Evolutionary conservation across 2,329 filamentous ascomycete genomes (phyloP).

Genomic region (Colletotrichum lini): DNA sequence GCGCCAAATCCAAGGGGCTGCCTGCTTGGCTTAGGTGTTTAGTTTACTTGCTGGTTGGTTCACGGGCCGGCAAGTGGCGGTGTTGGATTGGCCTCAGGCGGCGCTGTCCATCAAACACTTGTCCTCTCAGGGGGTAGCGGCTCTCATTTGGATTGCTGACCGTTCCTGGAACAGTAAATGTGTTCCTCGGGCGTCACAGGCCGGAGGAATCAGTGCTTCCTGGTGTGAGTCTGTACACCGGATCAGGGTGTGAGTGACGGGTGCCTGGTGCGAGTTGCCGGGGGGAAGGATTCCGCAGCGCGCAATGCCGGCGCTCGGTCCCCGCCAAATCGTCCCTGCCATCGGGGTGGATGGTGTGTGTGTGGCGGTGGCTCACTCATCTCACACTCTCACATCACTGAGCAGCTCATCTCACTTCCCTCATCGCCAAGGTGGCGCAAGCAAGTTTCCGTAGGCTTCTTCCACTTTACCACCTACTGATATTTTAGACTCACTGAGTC

Average conservation of each 20-base stretch:
- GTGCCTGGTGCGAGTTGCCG: not conserved
- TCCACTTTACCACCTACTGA: too few species aligned
- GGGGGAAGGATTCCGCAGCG: not conserved
- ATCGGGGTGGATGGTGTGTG: too few species aligned
- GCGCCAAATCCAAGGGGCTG: not conserved
- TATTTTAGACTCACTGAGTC: too few species aligned
- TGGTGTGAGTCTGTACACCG: not conserved
- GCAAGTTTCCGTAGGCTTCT: too few species aligned
- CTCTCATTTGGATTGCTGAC: not conserved
- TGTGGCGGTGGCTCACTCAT: not conserved
- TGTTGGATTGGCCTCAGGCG: conserved; percentile 11
- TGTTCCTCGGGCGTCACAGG: not conserved
- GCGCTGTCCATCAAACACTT: not conserved
- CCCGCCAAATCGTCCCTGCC: too few species aligned
- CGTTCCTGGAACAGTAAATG: not conserved
- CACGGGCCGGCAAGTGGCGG: conserved; percentile 8
- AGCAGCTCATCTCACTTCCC: too few species aligned
- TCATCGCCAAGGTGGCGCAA: too few species aligned
- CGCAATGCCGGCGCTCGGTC: not conserved
- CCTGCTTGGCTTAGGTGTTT: conserved; percentile 3
- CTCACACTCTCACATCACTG: too few species aligned
- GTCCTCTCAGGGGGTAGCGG: not conserved
- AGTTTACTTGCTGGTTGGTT: not conserved
- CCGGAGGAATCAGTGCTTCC: too few species aligned
- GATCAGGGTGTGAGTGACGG: not conserved